Base-by-base conservation (phyloP, 2,329 filamentous ascomycete genomes). In the Truncatella angustata region DNA sequence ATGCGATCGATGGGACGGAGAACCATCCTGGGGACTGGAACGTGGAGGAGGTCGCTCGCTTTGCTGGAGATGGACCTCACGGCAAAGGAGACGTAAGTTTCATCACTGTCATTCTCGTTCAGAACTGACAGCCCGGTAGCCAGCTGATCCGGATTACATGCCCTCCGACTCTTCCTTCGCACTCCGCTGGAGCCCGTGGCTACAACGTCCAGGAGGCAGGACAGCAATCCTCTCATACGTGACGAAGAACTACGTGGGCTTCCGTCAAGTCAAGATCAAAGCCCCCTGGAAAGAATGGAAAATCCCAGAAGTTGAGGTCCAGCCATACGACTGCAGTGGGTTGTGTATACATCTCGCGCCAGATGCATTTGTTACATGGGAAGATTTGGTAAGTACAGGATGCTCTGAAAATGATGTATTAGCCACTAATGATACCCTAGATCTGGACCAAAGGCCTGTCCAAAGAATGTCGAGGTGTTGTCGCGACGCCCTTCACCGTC, bases 321-420 rank as follows among this genome's bases (percentile, higher is more conserved):
- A 71, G 23, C 55, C 64, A 16, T 55, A 59, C 1, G 79, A 84
- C 49, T 63, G 66, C 2, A 67, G 70, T 32, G 75, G 78, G 0
- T 72, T 78, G 14, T 84, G 81, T 56, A 60, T 78, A 11, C 71
- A 74, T 54, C 70, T 84, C 14, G 72, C 71, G 0, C 66, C 74
- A 0, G 80, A 83, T 56, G 74, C 80, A 1, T 81, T 82, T 56
- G 66, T 84, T 12, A 74, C 76, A 47, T 84, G 80, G 71, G 81
- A 84, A 58, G 72, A 81, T 43, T 68, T 65, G 36, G 78, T 79
- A 66, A 39, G 73, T 49, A 20, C n/a, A 18, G 9, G 5, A 0
- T 9, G 24, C 14, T 12, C 2, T 26, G 16, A 23, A 36, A 4
- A 11, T 11, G 16, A 21, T 11, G 4, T 21, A 16, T 18, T 12